Conservation (phyloP, 2,329 filamentous ascomycete genomes). For the Epichloe festucae region DNA sequence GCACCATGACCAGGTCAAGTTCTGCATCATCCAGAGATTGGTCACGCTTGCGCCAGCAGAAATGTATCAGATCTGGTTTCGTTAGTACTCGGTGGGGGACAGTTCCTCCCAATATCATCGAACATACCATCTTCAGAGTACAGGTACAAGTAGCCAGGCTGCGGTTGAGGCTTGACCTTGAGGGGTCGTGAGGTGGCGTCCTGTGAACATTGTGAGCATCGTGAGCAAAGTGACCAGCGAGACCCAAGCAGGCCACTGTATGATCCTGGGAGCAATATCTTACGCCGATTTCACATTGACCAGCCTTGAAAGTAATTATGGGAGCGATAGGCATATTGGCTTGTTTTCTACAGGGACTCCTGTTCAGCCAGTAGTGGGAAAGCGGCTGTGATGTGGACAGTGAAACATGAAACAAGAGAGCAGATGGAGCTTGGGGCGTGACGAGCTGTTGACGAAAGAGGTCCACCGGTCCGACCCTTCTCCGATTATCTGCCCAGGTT, state of each 20-base stretch:
- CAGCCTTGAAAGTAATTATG: constrained; percentile 93
- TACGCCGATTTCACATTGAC: constrained; percentile 75
- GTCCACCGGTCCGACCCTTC: constrained; percentile 11
- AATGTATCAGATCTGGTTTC: constrained; percentile 72
- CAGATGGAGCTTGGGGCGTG: not conserved
- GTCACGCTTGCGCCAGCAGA: constrained; percentile 85
- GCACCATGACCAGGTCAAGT: constrained; percentile 87
- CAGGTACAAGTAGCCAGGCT: constrained; percentile 80
- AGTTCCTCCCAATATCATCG: too few species aligned
- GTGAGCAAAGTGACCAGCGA: constrained; percentile 8
- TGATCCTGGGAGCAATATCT: constrained; percentile 16
- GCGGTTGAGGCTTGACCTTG: constrained; percentile 60
- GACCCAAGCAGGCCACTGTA: constrained; percentile 1
- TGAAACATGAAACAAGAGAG: not conserved
- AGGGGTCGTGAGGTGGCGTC: constrained; percentile 28
- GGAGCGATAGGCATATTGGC: constrained; percentile 64
- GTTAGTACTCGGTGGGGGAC: not conserved
- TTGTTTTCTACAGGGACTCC: constrained; percentile 1
- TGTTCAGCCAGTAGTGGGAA: not conserved
- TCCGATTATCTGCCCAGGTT: constrained; percentile 1
- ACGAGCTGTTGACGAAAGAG: not conserved
- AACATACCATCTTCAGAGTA: constrained; percentile 72
- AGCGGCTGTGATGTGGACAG: not conserved
- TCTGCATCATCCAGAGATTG: constrained; percentile 60
- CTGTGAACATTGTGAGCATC: not conserved